Base-by-base conservation (phyloP, 139 green algal species). In the Chlorella sp. region DNA sequence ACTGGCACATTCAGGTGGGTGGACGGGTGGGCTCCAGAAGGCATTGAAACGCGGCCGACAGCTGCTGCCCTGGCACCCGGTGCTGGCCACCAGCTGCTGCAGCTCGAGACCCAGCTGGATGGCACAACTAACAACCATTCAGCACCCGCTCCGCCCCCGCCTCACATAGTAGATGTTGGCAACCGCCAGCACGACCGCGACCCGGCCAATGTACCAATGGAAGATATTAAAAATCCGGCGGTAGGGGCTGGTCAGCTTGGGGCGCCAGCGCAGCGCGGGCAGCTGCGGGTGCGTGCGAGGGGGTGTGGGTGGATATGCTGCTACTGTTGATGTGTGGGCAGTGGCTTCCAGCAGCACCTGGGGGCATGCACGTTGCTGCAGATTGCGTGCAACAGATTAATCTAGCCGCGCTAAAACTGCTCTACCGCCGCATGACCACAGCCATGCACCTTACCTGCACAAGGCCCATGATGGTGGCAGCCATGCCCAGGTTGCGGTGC, bases 101-200 rank as follows among this genome's bases (percentile, higher is more conserved):
- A n/a, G n/a, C n/a, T n/a, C n/a, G n/a, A n/a, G n/a, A n/a, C n/a
- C n/a, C n/a, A n/a, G n/a, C n/a, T n/a, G n/a, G n/a, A n/a, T n/a
- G n/a, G n/a, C n/a, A n/a, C n/a, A n/a, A n/a, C n/a, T n/a, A n/a
- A n/a, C n/a, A n/a, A n/a, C n/a, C n/a, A n/a, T n/a, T n/a, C n/a
- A n/a, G n/a, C n/a, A n/a, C n/a, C n/a, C n/a, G n/a, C n/a, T n/a
- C 30, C 64, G 13, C 19, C 64, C 38, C 7, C 64, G 6, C 8
- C 64, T 72, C 38, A n/a, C 34, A 36, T 76, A 76, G 40, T 58
- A 76, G 38, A 76, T 76, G 70, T 76, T 76, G 70, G 70, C 70
- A 0, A 76, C 70, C 16, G 40, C 70, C 70, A 76, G 38, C 28
- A 76, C 9, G 32, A 54, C 70, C 22, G 70, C 70, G 13, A 38